phyloP scores from a whole-genome alignment of 1,284 basidiomycete genomes.

The Irpex lacteus region DNA sequence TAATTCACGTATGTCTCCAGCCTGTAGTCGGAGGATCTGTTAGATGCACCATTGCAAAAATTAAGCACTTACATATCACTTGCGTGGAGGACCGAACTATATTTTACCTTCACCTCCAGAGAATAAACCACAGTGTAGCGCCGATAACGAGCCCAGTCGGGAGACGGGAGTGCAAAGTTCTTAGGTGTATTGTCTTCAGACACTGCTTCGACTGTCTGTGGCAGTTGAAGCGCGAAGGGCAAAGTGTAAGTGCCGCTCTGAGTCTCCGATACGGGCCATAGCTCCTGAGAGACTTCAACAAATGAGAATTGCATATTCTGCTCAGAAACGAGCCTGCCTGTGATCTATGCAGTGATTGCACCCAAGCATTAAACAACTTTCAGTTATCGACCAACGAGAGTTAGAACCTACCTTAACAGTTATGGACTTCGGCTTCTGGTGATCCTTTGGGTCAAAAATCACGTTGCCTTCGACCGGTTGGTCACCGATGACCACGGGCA shows the following conservation, averaged over 20 bases:
- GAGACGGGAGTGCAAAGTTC: not conserved
- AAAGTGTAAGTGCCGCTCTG: not conserved
- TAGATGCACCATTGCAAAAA: not conserved
- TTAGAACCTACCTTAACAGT: not conserved
- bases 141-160: not conserved
- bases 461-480: constrained; percentile 1
- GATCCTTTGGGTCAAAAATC: not conserved
- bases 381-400: not conserved
- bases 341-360: not conserved
- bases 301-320: not conserved
- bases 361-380: not conserved
- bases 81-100: not conserved
- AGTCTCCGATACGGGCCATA: not conserved
- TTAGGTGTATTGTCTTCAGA: not conserved
- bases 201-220: not conserved
- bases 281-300: not conserved
- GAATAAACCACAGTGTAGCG: not conserved
- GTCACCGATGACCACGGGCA: not conserved
- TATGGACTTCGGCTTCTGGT: not conserved
- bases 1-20: constrained; percentile 1
- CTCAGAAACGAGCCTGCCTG: not conserved
- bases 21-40: not conserved
- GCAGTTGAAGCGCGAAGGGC: not conserved
- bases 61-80: not conserved
- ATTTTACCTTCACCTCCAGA: not conserved